Conservation (phyloP, 1,139 yeast species). For the Ogataea hybrid region DNA sequence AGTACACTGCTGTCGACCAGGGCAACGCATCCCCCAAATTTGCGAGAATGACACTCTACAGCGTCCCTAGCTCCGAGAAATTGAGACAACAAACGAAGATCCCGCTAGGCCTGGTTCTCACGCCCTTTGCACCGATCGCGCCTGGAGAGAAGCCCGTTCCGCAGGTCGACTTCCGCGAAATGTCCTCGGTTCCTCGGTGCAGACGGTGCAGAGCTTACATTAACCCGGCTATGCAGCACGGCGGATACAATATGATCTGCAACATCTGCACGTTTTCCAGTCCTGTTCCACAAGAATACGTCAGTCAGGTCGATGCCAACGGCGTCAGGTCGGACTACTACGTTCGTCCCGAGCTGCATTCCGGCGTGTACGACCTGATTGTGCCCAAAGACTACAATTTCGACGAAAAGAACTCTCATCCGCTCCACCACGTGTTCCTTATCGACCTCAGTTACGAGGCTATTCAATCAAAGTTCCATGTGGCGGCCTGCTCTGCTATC, state of each 20-base stretch:
- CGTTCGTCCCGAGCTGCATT: slow-evolving; percentile 71
- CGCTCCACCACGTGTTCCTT: slow-evolving; percentile 72
- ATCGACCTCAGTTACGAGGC: slow-evolving; percentile 72
- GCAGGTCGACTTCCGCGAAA: slow-evolving; percentile 55
- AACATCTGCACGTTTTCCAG: slow-evolving; percentile 85
- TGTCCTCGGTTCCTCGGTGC: slow-evolving; percentile 82
- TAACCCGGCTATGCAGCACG: slow-evolving; percentile 79
- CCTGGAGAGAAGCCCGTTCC: slow-evolving; percentile 60
- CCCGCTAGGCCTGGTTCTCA: slow-evolving; percentile 76
- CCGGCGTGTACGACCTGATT: slow-evolving; percentile 81
- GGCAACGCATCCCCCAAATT: slow-evolving; percentile 82
- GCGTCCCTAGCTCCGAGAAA: slow-evolving; percentile 74
- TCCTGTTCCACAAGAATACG: slow-evolving; percentile 65
- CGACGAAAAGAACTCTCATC: slow-evolving; percentile 40
- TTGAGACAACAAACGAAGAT: slow-evolving; percentile 68
- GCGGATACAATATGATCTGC: slow-evolving; percentile 70
- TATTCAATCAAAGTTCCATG: slow-evolving; percentile 60
- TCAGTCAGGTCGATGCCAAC: slow-evolving; percentile 57
- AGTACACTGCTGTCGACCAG: slow-evolving; percentile 70
- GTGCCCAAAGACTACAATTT: slow-evolving; percentile 75
- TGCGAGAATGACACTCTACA: slow-evolving; percentile 78
- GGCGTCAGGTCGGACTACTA: slow-evolving; percentile 61
- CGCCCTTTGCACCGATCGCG: slow-evolving; percentile 70
- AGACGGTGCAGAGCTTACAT: slow-evolving; percentile 86
- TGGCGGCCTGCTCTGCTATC: slow-evolving; percentile 71